Evolutionary conservation across 2,329 filamentous ascomycete species (phyloP).

Genomic region (Cladorrhinum sp.): DNA sequence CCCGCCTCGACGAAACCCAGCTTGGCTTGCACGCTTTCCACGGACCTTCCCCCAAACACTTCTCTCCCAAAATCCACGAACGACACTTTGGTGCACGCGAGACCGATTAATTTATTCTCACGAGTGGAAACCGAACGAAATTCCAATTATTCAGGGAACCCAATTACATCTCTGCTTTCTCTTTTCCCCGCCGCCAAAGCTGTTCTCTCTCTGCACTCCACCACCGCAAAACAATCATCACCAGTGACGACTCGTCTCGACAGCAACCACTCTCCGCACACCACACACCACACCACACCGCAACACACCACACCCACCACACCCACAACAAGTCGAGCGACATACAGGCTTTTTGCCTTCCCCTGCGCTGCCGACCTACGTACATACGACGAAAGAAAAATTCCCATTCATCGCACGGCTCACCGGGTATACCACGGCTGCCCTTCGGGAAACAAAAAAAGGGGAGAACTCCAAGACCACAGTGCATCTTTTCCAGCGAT

Average conservation of each 20-base stretch:
- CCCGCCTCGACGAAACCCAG: slow-evolving; percentile 14
- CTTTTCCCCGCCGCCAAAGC: not conserved
- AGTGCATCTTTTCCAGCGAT: not conserved
- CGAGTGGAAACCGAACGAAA: slow-evolving; percentile 2
- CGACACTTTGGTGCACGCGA: slow-evolving; percentile 1
- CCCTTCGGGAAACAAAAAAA: not conserved
- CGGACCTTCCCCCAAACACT: not conserved
- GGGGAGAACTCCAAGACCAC: not conserved
- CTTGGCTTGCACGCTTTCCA: not conserved
- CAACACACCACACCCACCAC: not conserved
- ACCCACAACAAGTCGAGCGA: not conserved
- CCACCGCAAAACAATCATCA: not conserved
- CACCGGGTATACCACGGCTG: slow-evolving; percentile 4
- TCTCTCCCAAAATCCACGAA: not conserved
- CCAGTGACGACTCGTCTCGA: not conserved
- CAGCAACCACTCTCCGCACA: not conserved
- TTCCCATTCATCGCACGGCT: not conserved
- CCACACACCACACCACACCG: not conserved
- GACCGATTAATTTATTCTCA: not conserved
- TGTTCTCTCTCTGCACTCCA: too few relatives aligned
- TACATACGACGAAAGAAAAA: not conserved
- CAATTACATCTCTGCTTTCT: not conserved
- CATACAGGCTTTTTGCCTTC: not conserved
- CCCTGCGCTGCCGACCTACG: not conserved
- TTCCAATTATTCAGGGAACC: not conserved